Evolutionary conservation across 2,329 filamentous ascomycete species (phyloP), one percentile per base, ranked within the genome.

Genomic region (Fusarium mundagurra): DNA sequence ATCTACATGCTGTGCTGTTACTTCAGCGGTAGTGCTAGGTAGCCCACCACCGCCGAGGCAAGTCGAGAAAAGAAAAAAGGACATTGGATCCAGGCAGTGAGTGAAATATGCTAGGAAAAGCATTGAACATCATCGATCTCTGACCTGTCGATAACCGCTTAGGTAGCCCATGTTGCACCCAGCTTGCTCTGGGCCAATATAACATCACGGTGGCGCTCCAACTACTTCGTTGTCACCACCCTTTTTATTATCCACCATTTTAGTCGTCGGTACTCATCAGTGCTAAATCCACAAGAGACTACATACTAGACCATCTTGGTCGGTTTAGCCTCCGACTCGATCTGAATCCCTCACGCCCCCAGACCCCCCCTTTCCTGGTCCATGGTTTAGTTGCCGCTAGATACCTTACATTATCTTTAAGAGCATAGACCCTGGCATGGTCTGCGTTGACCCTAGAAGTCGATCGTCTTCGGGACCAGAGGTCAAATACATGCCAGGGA

Each of bases 321-420:
- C 57, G 67, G 64, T 74, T 70, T 72, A 74, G 64, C 71, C 75
- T 75, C 75, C 71, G 61, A 73, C 61, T 72, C 50, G 65, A 70
- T 69, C 64, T 60, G 59, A 39, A 45, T 65, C 48, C 67, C 67
- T 73, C 76, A 76, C 68, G 33, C 68, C 67, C 68, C 67, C 48
- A 34, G 39, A 45, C 48, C 39, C 69, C 76, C 75, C 74, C 72
- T 69, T 67, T 73, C 74, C 73, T 72, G 67, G 73, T 61, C 70
- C 67, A 67, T 67, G 64, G 63, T 63, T 71, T 78, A 77, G 76
- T 63, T 78, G 73, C 76, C 75, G 76, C 70, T 74, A 66, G 74
- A 73, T 57, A 66, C 61, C 65, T 66, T 75, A 74, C 54, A 71
- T 60, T 75, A 74, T 77, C 73, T 75, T 69, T 58, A 65, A 71